These are phyloP conservation scores for Terfezia claveryi DNA, from an alignment of 495 filamentous ascomycete genomes.

Conservation along the genomic window DNA sequence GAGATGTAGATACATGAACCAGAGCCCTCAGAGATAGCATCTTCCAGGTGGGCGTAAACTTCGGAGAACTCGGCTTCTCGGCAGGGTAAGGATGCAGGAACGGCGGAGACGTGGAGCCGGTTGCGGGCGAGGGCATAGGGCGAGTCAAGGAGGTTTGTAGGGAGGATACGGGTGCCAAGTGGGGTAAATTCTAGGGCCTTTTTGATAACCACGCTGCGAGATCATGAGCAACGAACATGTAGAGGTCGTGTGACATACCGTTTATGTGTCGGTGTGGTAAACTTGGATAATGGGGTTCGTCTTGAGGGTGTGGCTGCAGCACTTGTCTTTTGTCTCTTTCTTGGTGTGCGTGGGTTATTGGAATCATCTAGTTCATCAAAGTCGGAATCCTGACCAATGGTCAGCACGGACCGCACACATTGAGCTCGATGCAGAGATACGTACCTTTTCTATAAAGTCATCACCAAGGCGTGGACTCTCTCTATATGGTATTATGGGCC, in stretches of 20 bases:
- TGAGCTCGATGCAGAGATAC: not conserved
- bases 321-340: conserved; percentile 16
- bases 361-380: conserved; percentile 28
- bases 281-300: conserved; percentile 32
- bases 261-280: conserved; percentile 52
- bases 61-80: conserved; percentile 75
- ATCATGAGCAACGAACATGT: not conserved
- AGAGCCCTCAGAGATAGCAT: conserved; percentile 79
- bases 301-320: conserved; percentile 32
- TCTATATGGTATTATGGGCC: conserved; percentile 10
- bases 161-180: conserved; percentile 66
- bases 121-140: conserved; percentile 83
- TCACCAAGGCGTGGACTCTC: conserved; percentile 9
- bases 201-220: conserved; percentile 37
- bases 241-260: conserved; percentile 22
- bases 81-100: conserved; percentile 74
- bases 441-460: not conserved
- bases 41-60: conserved; percentile 82
- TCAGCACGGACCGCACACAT: not conserved
- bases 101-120: conserved; percentile 76
- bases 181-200: conserved; percentile 90
- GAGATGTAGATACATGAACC: conserved; percentile 98
- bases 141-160: conserved; percentile 51
- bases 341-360: conserved; percentile 3
- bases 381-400: conserved; percentile 14